Percentiles rank a stretch among this genome's conserved stretches.
Conservation (phyloP, 2,329 filamentous ascomycete species). For the Xylaria hypoxylon region DNA sequence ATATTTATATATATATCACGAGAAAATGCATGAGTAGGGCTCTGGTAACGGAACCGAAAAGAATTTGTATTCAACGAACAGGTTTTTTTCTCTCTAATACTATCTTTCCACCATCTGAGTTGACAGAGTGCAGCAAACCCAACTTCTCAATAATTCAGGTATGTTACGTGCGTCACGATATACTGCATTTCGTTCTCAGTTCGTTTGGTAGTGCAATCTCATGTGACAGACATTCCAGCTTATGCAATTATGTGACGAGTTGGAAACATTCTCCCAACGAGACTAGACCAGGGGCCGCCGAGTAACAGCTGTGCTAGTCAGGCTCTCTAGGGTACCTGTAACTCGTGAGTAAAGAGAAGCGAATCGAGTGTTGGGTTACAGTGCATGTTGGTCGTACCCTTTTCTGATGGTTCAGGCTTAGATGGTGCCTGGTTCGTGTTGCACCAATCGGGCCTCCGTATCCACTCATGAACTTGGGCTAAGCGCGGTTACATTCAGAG, state of each 20-base stretch:
- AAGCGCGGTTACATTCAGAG: constrained; percentile 24
- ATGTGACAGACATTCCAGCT: neutral
- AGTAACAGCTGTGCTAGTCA: constrained; percentile 1
- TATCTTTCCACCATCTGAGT: neutral
- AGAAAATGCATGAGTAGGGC: neutral
- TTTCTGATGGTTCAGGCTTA: constrained; percentile 25
- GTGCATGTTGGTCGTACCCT: constrained; percentile 32
- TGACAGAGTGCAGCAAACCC: neutral
- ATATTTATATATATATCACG: constrained; percentile 4
- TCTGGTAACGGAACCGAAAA: neutral
- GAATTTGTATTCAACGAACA: neutral
- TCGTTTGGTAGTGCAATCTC: neutral
- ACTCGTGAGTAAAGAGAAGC: neutral
- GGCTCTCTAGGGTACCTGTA: constrained; percentile 11
- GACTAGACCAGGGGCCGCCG: constrained; percentile 4
- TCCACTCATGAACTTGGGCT: constrained; percentile 24
- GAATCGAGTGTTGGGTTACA: constrained; percentile 34
- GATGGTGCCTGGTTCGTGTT: constrained; percentile 35
- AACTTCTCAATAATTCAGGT: neutral
- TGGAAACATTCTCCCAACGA: neutral
- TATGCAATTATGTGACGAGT: neutral
- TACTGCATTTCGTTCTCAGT: neutral
- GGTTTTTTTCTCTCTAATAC: too few relatives aligned
- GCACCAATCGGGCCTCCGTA: constrained; percentile 28
- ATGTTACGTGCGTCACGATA: neutral